Evolutionary conservation across 495 filamentous ascomycete genomes (phyloP).

Genomic region (Penicillium salamii): DNA sequence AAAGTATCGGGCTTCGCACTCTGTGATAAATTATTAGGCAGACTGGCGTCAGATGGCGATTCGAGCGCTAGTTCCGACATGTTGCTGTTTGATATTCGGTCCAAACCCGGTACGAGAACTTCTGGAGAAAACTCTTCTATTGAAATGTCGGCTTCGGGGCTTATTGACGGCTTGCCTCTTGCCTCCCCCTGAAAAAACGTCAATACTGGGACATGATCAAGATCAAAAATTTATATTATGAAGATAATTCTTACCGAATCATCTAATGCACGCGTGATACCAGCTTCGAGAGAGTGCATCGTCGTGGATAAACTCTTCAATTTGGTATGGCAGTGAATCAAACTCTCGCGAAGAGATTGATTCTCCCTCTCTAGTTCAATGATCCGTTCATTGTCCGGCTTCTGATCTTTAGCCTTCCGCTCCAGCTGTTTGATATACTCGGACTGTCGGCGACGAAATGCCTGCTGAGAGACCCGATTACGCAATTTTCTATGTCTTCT

Average conservation of each 20-base stretch:
- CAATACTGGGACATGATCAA: too few species aligned
- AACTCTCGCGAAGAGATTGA: neutral
- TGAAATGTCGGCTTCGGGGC: neutral
- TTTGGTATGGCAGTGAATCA: neutral
- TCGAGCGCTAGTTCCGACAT: neutral
- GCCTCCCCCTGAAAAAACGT: neutral
- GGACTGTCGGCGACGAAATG: neutral
- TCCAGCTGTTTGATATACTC: neutral
- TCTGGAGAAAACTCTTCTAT: neutral
- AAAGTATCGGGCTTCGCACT: neutral
- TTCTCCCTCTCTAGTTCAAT: neutral
- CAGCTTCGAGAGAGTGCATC: neutral
- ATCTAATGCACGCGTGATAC: neutral
- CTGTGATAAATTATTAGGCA: neutral
- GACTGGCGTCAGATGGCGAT: neutral
- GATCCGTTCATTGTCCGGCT: neutral
- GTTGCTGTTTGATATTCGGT: neutral
- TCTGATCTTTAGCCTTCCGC: neutral
- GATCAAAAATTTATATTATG: neutral
- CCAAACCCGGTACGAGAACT: neutral
- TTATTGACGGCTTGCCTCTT: neutral
- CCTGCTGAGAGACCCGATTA: neutral
- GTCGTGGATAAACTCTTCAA: neutral
- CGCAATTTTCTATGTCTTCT: neutral
- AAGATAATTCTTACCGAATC: neutral